Evolutionary conservation across 768 basidiomycete species (phyloP), one percentile per base, ranked within the genome.

Genomic region (Exsudoporus frostii): DNA sequence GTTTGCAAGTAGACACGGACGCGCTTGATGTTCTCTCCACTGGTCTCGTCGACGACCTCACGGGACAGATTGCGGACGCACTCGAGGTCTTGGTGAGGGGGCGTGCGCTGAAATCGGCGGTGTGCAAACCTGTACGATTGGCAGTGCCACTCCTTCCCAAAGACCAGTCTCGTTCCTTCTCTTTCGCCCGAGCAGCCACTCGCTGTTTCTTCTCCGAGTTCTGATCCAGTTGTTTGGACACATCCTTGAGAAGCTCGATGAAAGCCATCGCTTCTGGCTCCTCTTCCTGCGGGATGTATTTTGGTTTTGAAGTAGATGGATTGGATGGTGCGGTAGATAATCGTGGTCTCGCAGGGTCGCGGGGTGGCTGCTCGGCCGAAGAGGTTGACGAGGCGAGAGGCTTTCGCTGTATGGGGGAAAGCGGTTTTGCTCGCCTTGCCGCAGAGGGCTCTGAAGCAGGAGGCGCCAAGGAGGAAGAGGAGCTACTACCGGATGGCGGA

Each of bases 191-290:
- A 8, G 40, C 58, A n/a, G 29, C 56, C 19, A 46, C 20, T 14
- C 49, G 55, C 42, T 71, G 62, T 51, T 69, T 69, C 52, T 59
- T 65, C 39, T 46, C 46, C 11, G 68, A 53, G 41, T 71, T 67
- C 32, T 55, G 53, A 25, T 69, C 67, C 17, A 67, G 19, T n/a
- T 61, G 49, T 24, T 38, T 59, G 30, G 58, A 60, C 8, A 58
- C 55, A n/a, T 65, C 55, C 27, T 56, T 56, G 39, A 69, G 65
- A 17, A 69, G 62, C 7, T 62, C 54, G 13, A 66, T 43, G 46
- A 68, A 68, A 15, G 46, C 30, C 7, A 32, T 19, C 13, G 66
- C 60, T 29, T 66, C 62, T n/a, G 65, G 62, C n/a, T 62, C 60
- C 9, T 58, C 42, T 34, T 64, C 66, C 8, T 32, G 47, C 2